These are phyloP conservation scores for Candida alai DNA, from an alignment of 805 yeast species.

Conservation along the genomic window DNA sequence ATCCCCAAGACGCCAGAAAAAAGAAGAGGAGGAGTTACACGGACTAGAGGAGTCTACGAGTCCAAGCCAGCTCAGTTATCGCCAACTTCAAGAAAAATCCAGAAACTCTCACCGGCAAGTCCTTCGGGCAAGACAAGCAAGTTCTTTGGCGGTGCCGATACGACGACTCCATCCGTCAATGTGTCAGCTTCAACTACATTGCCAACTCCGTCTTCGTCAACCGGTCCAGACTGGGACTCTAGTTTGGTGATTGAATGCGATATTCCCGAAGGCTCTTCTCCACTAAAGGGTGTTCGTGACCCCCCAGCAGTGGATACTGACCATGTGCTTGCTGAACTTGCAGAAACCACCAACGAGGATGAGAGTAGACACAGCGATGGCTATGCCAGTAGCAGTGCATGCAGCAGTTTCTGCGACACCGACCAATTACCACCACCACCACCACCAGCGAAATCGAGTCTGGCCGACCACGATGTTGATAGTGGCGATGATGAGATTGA, in stretches of 20 bases:
- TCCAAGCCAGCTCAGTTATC: conserved; percentile 9
- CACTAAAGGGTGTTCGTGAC: conserved; percentile 9
- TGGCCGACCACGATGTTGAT: conserved; percentile 18
- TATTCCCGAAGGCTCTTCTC: conserved; percentile 28
- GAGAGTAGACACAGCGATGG: conserved; percentile 5
- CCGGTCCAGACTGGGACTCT: not conserved
- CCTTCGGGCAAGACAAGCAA: conserved; percentile 8
- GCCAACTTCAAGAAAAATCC: conserved; percentile 13
- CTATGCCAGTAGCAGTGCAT: conserved; percentile 1
- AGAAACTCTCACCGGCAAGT: conserved; percentile 4
- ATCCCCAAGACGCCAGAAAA: conserved; percentile 5
- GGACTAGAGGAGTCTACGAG: not conserved
- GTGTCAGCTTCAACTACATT: conserved; percentile 9
- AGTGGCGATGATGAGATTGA: conserved; percentile 35
- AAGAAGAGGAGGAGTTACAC: not conserved
- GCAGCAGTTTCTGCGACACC: not conserved
- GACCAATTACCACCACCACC: not conserved
- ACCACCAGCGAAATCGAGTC: conserved; percentile 5
- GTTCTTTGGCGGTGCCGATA: conserved; percentile 3
- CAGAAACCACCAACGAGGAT: conserved; percentile 9
- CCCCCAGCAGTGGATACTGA: conserved; percentile 5
- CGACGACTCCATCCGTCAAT: conserved; percentile 1
- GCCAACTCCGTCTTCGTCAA: not conserved
- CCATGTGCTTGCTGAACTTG: conserved; percentile 13
- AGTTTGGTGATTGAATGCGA: conserved; percentile 27